These are phyloP conservation scores for Trichosporon ovoides DNA, from an alignment of 1,284 basidiomycete species.

Conservation along the genomic window DNA sequence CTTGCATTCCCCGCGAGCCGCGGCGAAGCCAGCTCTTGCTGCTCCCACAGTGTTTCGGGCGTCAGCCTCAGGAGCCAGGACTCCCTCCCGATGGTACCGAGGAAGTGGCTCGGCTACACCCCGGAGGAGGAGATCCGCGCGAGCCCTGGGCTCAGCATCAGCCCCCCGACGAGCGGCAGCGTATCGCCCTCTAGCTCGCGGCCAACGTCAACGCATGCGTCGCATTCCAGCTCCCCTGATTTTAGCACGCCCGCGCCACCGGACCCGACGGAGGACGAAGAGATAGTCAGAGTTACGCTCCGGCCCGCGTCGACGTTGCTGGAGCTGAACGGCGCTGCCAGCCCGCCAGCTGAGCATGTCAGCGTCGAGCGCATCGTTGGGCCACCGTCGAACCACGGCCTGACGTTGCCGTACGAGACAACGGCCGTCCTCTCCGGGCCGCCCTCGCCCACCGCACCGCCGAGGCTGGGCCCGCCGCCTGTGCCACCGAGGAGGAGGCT, in stretches of 20 bases:
- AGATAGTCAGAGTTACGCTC: not conserved
- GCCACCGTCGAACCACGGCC: not conserved
- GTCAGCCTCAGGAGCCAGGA: not conserved
- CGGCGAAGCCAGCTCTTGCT: not conserved
- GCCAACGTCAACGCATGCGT: not conserved
- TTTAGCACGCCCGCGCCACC: not conserved
- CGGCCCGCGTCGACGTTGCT: not conserved
- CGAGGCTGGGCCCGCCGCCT: not conserved
- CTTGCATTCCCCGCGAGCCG: constrained; percentile 9
- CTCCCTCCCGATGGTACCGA: not conserved
- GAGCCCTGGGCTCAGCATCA: not conserved
- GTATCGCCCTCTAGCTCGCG: not conserved
- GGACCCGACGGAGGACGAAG: not conserved
- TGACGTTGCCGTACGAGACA: not conserved
- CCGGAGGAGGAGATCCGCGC: not conserved
- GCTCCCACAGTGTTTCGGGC: not conserved
- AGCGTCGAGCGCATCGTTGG: not conserved
- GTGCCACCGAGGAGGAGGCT: not conserved
- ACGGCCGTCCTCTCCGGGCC: not conserved
- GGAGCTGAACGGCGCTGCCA: not conserved
- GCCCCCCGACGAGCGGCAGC: not conserved
- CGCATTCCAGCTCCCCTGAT: not conserved
- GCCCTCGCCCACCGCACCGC: not conserved
- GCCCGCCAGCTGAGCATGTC: not conserved
- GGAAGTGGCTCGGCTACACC: not conserved